Evolutionary conservation across 2,329 filamentous ascomycete species (phyloP).

Genomic region (Mycosphaerella arachidis): DNA sequence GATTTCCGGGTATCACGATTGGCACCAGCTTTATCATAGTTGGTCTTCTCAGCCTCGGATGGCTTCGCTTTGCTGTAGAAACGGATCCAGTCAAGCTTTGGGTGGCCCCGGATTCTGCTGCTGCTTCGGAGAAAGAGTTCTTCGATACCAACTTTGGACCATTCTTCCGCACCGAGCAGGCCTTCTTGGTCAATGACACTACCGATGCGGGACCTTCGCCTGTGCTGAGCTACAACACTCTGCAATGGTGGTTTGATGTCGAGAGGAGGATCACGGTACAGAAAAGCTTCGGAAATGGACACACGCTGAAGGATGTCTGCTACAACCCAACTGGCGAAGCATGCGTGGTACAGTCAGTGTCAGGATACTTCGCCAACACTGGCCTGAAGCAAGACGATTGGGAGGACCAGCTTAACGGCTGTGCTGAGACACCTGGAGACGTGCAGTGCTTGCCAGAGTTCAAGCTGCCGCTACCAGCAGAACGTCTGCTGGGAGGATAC

Average conservation of each 20-base stretch:
- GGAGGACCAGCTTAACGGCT: conserved; percentile 66
- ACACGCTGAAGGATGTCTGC: conserved; percentile 77
- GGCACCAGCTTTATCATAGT: conserved; percentile 69
- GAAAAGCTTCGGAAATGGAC: conserved; percentile 63
- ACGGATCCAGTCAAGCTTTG: conserved; percentile 85
- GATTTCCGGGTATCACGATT: conserved; percentile 82
- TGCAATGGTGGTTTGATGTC: conserved; percentile 90
- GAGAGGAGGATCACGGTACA: conserved; percentile 72
- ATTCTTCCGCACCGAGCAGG: conserved; percentile 91
- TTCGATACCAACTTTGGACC: conserved; percentile 92
- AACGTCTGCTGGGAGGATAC: conserved; percentile 81
- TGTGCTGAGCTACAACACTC: conserved; percentile 81
- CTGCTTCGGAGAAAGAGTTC: conserved; percentile 87
- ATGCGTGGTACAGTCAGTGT: conserved; percentile 90
- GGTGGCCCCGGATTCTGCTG: conserved; percentile 91
- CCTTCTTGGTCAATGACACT: conserved; percentile 88
- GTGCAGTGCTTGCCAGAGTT: conserved; percentile 73
- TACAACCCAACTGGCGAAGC: conserved; percentile 87
- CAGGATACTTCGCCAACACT: conserved; percentile 71
- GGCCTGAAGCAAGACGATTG: conserved; percentile 57
- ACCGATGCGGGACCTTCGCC: conserved; percentile 59
- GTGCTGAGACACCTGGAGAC: conserved; percentile 63
- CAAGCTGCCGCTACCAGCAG: conserved; percentile 79
- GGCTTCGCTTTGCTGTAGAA: conserved; percentile 85
- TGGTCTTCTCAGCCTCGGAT: conserved; percentile 75